Evolutionary conservation across 352 stramenopile species (phyloP).

Genomic region (Pythium biforme): DNA sequence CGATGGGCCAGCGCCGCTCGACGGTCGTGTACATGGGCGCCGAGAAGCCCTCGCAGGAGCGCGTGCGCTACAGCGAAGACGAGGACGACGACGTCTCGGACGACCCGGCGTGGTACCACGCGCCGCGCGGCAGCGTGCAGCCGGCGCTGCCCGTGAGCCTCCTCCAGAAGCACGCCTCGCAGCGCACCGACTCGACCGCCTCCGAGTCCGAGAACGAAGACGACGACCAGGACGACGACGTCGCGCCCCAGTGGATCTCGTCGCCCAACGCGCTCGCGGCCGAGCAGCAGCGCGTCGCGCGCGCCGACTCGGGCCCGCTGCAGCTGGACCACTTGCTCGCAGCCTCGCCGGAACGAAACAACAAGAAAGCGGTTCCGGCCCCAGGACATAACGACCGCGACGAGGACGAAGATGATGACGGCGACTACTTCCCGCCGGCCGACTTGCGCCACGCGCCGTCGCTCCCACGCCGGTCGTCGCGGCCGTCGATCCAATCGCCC

Average conservation of each 20-base stretch:
- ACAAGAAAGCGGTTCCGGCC: conserved; percentile 3
- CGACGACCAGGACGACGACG: background rate
- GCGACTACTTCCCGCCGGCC: conserved; percentile 24
- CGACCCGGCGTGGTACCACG: conserved; percentile 69
- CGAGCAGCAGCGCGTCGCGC: background rate
- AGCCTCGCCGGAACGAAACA: conserved; percentile 19
- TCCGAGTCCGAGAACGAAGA: conserved; percentile 17
- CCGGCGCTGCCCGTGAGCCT: conserved; percentile 47
- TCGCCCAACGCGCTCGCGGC: conserved; percentile 3
- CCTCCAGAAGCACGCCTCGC: conserved; percentile 54
- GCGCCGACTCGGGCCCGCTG: background rate
- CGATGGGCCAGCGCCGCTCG: conserved; percentile 32
- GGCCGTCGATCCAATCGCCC: conserved; percentile 6
- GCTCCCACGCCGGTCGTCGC: conserved; percentile 2
- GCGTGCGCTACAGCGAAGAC: conserved; percentile 33
- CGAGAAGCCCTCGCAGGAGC: conserved; percentile 5
- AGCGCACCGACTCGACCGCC: conserved; percentile 10
- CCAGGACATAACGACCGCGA: conserved; percentile 16
- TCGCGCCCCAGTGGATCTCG: conserved; percentile 17
- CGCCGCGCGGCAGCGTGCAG: conserved; percentile 57
- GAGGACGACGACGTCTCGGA: conserved; percentile 62
- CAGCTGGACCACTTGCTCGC: background rate
- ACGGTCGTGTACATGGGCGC: conserved; percentile 35
- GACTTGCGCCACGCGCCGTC: conserved; percentile 14
- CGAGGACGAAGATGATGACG: conserved; percentile 25